Evolutionary conservation across 2,329 filamentous ascomycete genomes (phyloP).

Genomic region (Colletotrichum liriopes): DNA sequence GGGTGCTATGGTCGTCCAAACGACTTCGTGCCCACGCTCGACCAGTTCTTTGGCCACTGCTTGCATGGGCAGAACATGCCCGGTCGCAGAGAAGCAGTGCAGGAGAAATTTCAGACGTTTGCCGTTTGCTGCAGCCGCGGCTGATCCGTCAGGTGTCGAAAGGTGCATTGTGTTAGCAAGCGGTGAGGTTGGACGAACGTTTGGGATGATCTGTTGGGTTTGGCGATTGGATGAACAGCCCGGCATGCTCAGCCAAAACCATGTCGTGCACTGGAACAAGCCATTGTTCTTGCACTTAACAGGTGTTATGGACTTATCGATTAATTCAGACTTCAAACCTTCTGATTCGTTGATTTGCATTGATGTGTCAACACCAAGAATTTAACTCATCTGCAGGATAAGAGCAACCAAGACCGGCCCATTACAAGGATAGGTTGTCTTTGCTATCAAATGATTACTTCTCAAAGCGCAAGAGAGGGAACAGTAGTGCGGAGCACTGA

Average conservation of each 20-base stretch:
- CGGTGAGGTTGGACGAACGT: not conserved
- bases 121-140: not conserved
- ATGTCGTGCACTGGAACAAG: not conserved
- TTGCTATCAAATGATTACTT: constrained; percentile 16
- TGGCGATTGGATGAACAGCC: constrained; percentile 36
- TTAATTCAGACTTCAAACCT: not conserved
- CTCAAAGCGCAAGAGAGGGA: not conserved
- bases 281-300: constrained; percentile 11
- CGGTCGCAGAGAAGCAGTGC: constrained; percentile 57
- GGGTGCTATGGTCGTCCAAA: constrained; percentile 55
- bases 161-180: constrained; percentile 23
- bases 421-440: constrained; percentile 11
- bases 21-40: constrained; percentile 55
- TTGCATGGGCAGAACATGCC: constrained; percentile 58
- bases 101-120: constrained; percentile 54
- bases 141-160: constrained; percentile 14
- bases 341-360: constrained; percentile 16
- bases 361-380: constrained; percentile 22
- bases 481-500: constrained; percentile 7
- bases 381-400: not conserved
- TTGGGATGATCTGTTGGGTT: constrained; percentile 11
- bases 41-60: constrained; percentile 56
- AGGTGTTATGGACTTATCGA: constrained; percentile 32
- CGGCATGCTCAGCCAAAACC: not conserved
- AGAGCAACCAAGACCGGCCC: constrained; percentile 18